Evolutionary conservation across 2,329 filamentous ascomycete genomes (phyloP).

Genomic region (Beauveria sp.): DNA sequence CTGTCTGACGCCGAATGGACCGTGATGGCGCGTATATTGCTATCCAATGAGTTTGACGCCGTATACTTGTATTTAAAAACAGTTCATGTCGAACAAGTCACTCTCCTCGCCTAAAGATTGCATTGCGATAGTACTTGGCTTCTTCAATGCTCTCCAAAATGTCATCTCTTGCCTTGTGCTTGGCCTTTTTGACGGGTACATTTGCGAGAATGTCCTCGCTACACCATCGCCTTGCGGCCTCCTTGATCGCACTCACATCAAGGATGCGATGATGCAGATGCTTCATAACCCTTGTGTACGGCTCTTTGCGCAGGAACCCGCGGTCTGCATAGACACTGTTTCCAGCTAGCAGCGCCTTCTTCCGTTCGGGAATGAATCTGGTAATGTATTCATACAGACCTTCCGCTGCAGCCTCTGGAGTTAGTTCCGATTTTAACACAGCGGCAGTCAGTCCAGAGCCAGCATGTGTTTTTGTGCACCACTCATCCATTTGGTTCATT

Average conservation of each 20-base stretch:
- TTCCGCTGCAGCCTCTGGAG: slow-evolving; percentile 62
- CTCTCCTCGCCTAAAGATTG: slow-evolving; percentile 46
- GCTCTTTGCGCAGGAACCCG: slow-evolving; percentile 66
- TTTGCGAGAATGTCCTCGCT: slow-evolving; percentile 40
- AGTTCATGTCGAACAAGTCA: neutral
- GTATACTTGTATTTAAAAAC: neutral
- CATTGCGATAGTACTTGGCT: slow-evolving; percentile 71
- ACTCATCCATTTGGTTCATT: slow-evolving; percentile 75
- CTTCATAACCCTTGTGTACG: slow-evolving; percentile 65
- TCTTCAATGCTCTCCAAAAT: slow-evolving; percentile 94
- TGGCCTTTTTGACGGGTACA: slow-evolving; percentile 41
- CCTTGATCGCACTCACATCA: slow-evolving; percentile 88
- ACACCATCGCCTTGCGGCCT: slow-evolving; percentile 79
- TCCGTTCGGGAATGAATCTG: slow-evolving; percentile 56
- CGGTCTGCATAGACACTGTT: slow-evolving; percentile 91
- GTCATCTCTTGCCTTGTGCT: slow-evolving; percentile 80
- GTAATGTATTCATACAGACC: slow-evolving; percentile 73
- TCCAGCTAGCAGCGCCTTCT: slow-evolving; percentile 70
- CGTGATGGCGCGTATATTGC: neutral
- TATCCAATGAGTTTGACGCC: neutral
- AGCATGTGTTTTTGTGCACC: slow-evolving; percentile 78
- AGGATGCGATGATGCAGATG: slow-evolving; percentile 85
- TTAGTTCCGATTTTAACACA: slow-evolving; percentile 65
- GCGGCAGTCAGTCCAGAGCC: slow-evolving; percentile 73
- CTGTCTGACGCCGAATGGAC: neutral